Percentiles rank a stretch among this genome's conserved stretches.
These are phyloP conservation scores for Phytopythium oedochilum DNA, from an alignment of 352 stramenopile species.

Conservation along the genomic window DNA sequence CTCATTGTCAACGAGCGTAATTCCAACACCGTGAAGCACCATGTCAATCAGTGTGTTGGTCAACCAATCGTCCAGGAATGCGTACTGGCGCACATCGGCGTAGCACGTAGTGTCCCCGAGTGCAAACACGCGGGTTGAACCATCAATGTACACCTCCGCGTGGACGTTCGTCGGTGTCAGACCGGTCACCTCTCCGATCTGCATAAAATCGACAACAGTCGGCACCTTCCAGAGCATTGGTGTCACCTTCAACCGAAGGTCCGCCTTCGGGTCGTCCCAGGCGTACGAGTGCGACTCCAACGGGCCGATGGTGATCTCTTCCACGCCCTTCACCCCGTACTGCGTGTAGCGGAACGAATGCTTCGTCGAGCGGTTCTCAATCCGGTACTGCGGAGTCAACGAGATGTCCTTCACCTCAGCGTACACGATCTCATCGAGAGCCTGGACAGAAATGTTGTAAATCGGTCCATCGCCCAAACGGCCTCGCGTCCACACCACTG, in stretches of 20 bases:
- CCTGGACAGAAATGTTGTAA: conserved; percentile 58
- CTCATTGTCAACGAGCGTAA: conserved; percentile 74
- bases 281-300: conserved; percentile 76
- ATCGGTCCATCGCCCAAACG: conserved; percentile 67
- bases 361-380: conserved; percentile 81
- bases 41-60: conserved; percentile 74
- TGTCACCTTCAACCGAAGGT: conserved; percentile 53
- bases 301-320: conserved; percentile 66
- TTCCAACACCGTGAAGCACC: conserved; percentile 62
- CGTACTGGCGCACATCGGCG: conserved; percentile 44
- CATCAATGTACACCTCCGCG: conserved; percentile 86
- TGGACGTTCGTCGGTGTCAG: conserved; percentile 51
- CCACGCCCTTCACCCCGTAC: conserved; percentile 39
- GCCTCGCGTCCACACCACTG: conserved; percentile 65
- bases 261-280: conserved; percentile 67
- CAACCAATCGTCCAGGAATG: conserved; percentile 66
- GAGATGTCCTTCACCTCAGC: conserved; percentile 68
- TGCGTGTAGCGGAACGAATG: conserved; percentile 77
- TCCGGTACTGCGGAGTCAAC: conserved; percentile 60
- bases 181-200: conserved; percentile 57
- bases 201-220: conserved; percentile 68
- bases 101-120: conserved; percentile 71
- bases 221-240: conserved; percentile 65
- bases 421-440: conserved; percentile 66
- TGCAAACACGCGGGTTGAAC: conserved; percentile 70